Evolutionary conservation across 2,329 filamentous ascomycete species (phyloP).

Genomic region (Colletotrichum orchidophilum): DNA sequence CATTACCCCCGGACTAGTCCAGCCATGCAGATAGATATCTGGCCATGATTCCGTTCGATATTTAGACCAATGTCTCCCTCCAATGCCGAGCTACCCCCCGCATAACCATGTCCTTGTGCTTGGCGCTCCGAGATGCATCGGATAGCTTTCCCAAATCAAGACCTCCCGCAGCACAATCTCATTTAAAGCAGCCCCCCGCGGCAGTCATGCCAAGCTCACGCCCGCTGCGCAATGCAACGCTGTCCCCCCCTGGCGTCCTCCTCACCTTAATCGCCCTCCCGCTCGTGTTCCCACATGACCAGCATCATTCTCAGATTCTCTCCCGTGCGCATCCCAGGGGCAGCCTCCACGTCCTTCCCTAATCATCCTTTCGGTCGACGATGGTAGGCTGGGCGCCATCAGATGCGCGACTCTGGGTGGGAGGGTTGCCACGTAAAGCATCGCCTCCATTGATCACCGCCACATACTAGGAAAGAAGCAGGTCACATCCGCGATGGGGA

Average conservation of each 20-base stretch:
- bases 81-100: slow-evolving; percentile 10
- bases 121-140: slow-evolving; percentile 17
- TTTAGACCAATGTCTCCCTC: background rate
- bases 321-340: background rate
- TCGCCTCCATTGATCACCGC: background rate
- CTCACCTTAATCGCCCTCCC: slow-evolving; percentile 10
- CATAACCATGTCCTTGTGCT: background rate
- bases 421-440: background rate
- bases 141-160: slow-evolving; percentile 6
- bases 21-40: background rate
- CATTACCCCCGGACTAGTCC: background rate
- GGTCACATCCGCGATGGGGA: slow-evolving; percentile 14
- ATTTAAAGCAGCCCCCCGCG: background rate
- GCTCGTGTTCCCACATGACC: slow-evolving; percentile 11
- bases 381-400: background rate
- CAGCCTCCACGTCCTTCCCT: slow-evolving; percentile 2
- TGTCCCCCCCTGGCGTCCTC: background rate
- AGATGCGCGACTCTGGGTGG: background rate
- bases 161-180: background rate
- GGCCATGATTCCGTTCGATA: background rate
- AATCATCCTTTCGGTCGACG: slow-evolving; percentile 14
- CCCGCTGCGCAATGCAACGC: slow-evolving; percentile 1
- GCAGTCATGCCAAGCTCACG: slow-evolving; percentile 15
- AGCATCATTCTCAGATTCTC: background rate
- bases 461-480: background rate